Base-by-base conservation (phyloP, 2,329 filamentous ascomycete genomes). In the Zarea fungicola region DNA sequence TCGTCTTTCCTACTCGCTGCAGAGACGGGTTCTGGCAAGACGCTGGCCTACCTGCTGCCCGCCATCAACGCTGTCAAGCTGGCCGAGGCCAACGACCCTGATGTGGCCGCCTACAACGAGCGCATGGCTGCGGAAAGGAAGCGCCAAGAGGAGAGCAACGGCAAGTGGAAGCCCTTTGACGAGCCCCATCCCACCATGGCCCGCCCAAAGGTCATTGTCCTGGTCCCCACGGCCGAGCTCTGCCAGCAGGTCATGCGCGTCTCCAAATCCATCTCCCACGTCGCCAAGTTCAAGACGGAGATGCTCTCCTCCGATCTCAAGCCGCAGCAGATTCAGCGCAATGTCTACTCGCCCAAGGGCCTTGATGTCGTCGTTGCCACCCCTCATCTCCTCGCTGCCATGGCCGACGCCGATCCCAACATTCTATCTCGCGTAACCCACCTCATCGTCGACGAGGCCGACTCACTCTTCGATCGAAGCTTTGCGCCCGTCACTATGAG, bases 11-110 rank as follows among this genome's bases (percentile, higher is more conserved):
- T 99, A 11, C 75, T 99, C 42, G 93, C 93, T 4, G 93, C 93
- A 10, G 93, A 99, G 73, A 99, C 93, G 0, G 93, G 93, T 11
- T 97, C 93, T 1, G 93, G 93, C 52, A 99, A 99, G 73, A 99
- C 93, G 1, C 73, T 99, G 53, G 89, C 93, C 8, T 99, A 99
- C 62, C 73, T 97, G 5, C 69, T 96, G 5, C 95, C 93, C 0
- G 78, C 85, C 14, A 75, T 99, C 45, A 83, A 99, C 67, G 87
- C 88, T 8, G 68, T 99, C 59, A 99, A 99, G 70, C 72, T 80
- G 28, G 83, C 81, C 6, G 88, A 92, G 61, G 73, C 74, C 1
- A 65, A 71, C 11, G 85, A 90, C 54, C 64, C 66, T 1, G 75
- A 77, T 1, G 72, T 81, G 14, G 75, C 80, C 48, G 74, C 78